Conservation (phyloP, 345 rosid genomes). For the Rhodomyrtus tomentosa region DNA sequence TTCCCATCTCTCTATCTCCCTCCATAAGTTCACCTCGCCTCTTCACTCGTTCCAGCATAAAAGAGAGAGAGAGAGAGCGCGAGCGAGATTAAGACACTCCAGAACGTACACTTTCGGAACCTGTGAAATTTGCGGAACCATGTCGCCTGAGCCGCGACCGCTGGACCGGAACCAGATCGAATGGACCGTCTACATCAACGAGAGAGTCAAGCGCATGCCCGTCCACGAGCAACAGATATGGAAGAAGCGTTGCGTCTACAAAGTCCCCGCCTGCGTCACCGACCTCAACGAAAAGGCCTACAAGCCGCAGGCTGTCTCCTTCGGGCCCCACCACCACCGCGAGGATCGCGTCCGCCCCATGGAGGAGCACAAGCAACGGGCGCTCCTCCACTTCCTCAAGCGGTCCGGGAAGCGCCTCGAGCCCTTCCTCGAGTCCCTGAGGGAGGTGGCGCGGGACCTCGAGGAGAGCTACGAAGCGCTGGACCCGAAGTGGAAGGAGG, state of each 20-base stretch:
- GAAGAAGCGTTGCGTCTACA: constrained; percentile 31
- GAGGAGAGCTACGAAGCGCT: neutral
- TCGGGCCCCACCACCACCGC: neutral
- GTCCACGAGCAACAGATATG: constrained; percentile 1
- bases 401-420: constrained; percentile 10
- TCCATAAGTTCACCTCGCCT: neutral
- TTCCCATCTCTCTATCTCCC: neutral
- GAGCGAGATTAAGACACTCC: neutral
- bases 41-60: neutral
- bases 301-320: constrained; percentile 4
- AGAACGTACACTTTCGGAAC: neutral
- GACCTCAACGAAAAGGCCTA: constrained; percentile 24
- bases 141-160: neutral
- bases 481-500: neutral
- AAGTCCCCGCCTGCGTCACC: constrained; percentile 12
- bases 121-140: neutral
- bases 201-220: neutral
- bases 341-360: neutral
- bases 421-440: constrained; percentile 5
- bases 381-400: constrained; percentile 11
- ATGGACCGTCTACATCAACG: neutral
- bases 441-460: neutral
- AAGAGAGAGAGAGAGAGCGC: neutral
- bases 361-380: constrained; percentile 28
- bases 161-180: neutral